Conservation (phyloP, 192 early-diverging fungal genomes). For the Powellomyces hirtus region DNA sequence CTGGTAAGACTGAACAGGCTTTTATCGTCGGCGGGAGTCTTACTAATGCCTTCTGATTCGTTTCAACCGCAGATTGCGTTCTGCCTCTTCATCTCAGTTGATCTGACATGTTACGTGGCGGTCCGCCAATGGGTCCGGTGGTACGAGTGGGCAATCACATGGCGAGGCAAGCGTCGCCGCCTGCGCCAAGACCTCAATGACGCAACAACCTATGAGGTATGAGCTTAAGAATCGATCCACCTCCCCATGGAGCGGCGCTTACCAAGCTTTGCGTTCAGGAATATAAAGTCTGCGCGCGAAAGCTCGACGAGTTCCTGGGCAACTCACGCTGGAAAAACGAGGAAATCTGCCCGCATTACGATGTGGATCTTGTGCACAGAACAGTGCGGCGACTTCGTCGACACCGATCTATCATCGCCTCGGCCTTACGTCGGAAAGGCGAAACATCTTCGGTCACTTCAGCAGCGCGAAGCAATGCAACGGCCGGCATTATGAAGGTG, state of each 20-base stretch:
- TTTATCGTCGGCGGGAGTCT: neutral
- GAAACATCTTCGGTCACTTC: neutral
- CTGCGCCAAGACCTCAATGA: conserved; percentile 51
- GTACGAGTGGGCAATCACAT: conserved; percentile 65
- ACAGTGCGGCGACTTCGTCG: conserved; percentile 40
- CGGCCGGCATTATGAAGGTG: conserved; percentile 7
- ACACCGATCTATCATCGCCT: neutral
- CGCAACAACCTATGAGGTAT: conserved; percentile 51
- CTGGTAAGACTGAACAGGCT: conserved; percentile 7
- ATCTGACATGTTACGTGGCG: conserved; percentile 57
- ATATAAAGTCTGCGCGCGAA: conserved; percentile 59
- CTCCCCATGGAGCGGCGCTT: no score
- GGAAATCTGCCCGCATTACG: conserved; percentile 59
- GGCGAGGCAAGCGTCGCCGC: conserved; percentile 53
- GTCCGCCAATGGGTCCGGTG: conserved; percentile 42
- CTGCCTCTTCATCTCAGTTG: conserved; percentile 55
- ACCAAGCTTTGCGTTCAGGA: conserved; percentile 27
- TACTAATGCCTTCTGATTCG: no score
- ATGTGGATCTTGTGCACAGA: conserved; percentile 57
- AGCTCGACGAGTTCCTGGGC: conserved; percentile 61
- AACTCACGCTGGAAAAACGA: conserved; percentile 72
- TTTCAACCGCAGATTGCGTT: conserved; percentile 39
- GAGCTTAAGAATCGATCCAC: no score
- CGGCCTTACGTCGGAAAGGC: neutral
- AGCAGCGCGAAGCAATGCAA: conserved; percentile 2